phyloP scores from a whole-genome alignment of 768 basidiomycete species.

The Rhizopogon vinicolor region DNA sequence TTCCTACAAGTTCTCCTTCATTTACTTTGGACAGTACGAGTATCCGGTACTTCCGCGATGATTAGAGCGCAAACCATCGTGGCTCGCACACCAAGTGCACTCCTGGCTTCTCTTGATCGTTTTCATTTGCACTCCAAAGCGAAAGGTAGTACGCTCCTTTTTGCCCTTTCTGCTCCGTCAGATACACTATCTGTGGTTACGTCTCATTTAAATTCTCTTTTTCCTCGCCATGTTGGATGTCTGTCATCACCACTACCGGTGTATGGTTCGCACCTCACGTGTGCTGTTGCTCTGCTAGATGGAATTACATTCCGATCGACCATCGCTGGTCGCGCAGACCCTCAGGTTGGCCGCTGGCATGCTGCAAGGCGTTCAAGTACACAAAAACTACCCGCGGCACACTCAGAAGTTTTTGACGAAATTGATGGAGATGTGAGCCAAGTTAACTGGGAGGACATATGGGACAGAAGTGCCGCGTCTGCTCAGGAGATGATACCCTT shows the following conservation, averaged over 20 bases:
- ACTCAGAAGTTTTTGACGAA: conserved; percentile 2
- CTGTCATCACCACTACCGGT: conserved; percentile 47
- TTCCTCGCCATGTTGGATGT: conserved; percentile 50
- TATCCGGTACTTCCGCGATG: background rate
- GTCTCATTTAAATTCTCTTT: conserved; percentile 34
- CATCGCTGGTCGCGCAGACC: conserved; percentile 51
- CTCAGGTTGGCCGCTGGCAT: conserved; percentile 73
- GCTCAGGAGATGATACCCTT: conserved; percentile 26
- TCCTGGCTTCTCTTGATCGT: background rate
- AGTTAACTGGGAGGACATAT: conserved; percentile 49
- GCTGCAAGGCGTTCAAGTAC: conserved; percentile 35
- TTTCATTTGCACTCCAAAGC: background rate
- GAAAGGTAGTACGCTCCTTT: conserved; percentile 11
- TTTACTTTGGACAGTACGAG: background rate
- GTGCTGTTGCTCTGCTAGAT: conserved; percentile 45
- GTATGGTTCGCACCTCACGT: conserved; percentile 27
- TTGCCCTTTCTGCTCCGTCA: conserved; percentile 21
- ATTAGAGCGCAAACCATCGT: background rate
- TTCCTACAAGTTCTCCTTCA: too few relatives aligned
- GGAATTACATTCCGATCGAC: conserved; percentile 57
- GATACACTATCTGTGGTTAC: conserved; percentile 33
- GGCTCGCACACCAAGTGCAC: background rate
- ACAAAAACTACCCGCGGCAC: background rate
- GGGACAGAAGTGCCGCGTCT: conserved; percentile 30
- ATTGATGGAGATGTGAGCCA: conserved; percentile 2